These are phyloP conservation scores for Fraxinus floribunda DNA, from an alignment of 305 asterid genomes.

Conservation along the genomic window DNA sequence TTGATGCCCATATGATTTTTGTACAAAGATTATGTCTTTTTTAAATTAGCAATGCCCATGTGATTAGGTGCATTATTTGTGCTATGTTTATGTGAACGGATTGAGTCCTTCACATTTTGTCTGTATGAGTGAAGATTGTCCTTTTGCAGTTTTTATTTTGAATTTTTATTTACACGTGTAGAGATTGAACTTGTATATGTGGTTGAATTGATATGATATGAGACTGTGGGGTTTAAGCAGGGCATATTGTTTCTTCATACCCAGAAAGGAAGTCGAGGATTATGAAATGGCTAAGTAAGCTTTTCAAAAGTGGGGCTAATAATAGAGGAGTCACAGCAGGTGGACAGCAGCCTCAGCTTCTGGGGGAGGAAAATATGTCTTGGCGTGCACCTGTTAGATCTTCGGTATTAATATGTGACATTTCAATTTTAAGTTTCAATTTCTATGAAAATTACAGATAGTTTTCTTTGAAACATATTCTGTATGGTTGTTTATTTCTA, in stretches of 20 bases:
- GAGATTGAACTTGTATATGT: slow-evolving; percentile 10
- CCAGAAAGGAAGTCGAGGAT: slow-evolving; percentile 83
- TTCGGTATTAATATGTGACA: slow-evolving; percentile 41
- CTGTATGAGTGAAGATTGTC: background rate
- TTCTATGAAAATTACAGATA: slow-evolving; percentile 22
- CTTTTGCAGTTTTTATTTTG: background rate
- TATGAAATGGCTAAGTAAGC: slow-evolving; percentile 81
- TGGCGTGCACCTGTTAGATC: slow-evolving; percentile 74
- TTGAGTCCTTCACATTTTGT: slow-evolving; percentile 15
- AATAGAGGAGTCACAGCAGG: slow-evolving; percentile 36
- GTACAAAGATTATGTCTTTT: slow-evolving; percentile 27
- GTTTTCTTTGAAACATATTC: slow-evolving; percentile 19
- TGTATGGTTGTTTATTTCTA: slow-evolving; percentile 6
- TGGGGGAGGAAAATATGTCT: slow-evolving; percentile 78
- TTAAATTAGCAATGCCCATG: slow-evolving; percentile 22
- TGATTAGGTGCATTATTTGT: slow-evolving; percentile 13
- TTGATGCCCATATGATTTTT: slow-evolving; percentile 24
- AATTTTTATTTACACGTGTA: background rate
- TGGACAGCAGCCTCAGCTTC: slow-evolving; percentile 60
- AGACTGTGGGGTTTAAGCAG: slow-evolving; percentile 50
- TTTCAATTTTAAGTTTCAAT: slow-evolving; percentile 6
- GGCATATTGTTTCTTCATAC: slow-evolving; percentile 56
- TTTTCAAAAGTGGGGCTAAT: slow-evolving; percentile 58
- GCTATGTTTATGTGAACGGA: slow-evolving; percentile 15
- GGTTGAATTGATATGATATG: slow-evolving; percentile 18